Conservation (phyloP, 495 filamentous ascomycete species). For the Trichodelitschia bisporula region DNA sequence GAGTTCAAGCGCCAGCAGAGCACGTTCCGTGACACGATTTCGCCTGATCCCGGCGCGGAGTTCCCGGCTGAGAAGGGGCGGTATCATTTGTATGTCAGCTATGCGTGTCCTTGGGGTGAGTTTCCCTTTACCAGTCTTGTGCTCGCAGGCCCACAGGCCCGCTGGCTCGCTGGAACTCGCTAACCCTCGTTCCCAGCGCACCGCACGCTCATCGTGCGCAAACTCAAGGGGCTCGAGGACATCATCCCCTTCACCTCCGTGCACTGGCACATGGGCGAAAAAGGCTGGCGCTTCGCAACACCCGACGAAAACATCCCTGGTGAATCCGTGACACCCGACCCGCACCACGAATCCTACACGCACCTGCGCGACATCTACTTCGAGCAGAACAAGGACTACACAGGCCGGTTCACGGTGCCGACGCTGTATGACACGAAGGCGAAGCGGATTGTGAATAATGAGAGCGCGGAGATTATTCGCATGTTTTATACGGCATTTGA, state of each 20-base stretch:
- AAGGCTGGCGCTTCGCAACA: slow-evolving; percentile 23
- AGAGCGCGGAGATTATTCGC: slow-evolving; percentile 64
- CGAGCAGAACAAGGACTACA: slow-evolving; percentile 38
- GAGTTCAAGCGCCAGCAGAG: slow-evolving; percentile 53
- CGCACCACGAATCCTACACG: slow-evolving; percentile 31
- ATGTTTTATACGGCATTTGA: slow-evolving; percentile 60
- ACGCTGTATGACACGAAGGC: slow-evolving; percentile 52
- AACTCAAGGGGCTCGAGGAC: slow-evolving; percentile 43
- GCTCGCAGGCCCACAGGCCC: too few relatives aligned
- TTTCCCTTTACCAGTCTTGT: too few relatives aligned
- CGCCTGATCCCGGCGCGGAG: slow-evolving; percentile 28
- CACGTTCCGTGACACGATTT: slow-evolving; percentile 20
- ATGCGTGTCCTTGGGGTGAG: slow-evolving; percentile 54
- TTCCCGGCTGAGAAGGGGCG: slow-evolving; percentile 42
- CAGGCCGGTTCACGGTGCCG: slow-evolving; percentile 58
- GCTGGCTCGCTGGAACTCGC: slow-evolving; percentile 22
- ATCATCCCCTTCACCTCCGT: slow-evolving; percentile 39
- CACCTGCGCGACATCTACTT: slow-evolving; percentile 52
- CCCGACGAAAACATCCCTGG: slow-evolving; percentile 22
- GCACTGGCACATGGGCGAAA: slow-evolving; percentile 39
- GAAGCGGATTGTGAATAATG: slow-evolving; percentile 58
- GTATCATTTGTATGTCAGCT: slow-evolving; percentile 51
- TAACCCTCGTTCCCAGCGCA: too few relatives aligned
- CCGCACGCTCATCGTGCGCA: slow-evolving; percentile 38
- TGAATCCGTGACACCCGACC: slow-evolving; percentile 39